Base-by-base conservation (phyloP, 1,139 yeast species). In the Scheffersomyces stambukii region DNA sequence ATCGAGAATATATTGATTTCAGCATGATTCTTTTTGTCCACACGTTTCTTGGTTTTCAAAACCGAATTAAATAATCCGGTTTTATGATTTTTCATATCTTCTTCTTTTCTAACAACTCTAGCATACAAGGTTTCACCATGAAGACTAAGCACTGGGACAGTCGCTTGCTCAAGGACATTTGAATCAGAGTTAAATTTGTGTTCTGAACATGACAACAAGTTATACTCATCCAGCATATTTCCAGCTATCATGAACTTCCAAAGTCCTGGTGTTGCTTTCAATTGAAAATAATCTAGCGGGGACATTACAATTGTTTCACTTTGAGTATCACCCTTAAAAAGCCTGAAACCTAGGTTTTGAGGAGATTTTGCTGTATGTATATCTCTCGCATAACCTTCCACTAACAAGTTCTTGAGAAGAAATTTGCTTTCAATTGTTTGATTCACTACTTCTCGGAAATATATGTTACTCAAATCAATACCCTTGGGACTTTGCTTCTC, bases 1-100 rank as follows among this genome's bases (percentile, higher is more conserved):
- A 86, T 79, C 0, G 94, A 72, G 52, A 86, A 88, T 21, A 89
- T 79, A 51, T 91, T 85, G 30, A 89, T 73, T 13, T 76, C 82
- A 0, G 89, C 82, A 19, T 65, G 63, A 21, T 48, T 43, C 19
- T 13, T 19, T 9, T 26, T 19, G 10, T 18, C 23, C 9, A 16
- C 17, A 9, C 21, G 23, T 16, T 21, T 18, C 5, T 22, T 27
- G 11, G 21, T 19, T 3, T 18, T 28, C 9, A 19, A 14, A 15
- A 21, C 26, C 4, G 25, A 21, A 10, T 15, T n/a, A n/a, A n/a
- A n/a, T n/a, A 16, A 16, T 8, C 6, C 18, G 6, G 18, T 8
- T 16, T 16, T 16, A 6, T 6, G 18, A 10, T 9, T 18, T 5
- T 5, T 8, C 15, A 14, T 21, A 22, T 14, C 27, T 9, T 18